Conservation (phyloP, 805 yeast genomes). For the Starmerella davenportii region DNA sequence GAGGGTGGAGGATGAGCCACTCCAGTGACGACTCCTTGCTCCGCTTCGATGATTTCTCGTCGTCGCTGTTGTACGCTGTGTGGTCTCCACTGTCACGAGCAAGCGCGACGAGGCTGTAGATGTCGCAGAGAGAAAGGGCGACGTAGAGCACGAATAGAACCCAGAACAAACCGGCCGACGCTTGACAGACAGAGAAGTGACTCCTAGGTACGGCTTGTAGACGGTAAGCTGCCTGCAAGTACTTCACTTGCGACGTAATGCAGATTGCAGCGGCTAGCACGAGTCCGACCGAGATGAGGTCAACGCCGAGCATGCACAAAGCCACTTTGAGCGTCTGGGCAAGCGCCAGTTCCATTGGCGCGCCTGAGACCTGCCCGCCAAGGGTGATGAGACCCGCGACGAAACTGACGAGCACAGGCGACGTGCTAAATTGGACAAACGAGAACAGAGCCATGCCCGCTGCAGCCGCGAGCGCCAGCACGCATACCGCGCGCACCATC, state of each 20-base stretch:
- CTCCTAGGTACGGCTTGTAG: not conserved
- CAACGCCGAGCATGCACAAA: not conserved
- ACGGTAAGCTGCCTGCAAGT: not conserved
- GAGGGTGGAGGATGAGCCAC: not conserved
- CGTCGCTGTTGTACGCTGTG: not conserved
- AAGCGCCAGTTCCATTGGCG: not conserved
- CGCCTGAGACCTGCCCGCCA: not conserved
- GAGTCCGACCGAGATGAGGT: not conserved
- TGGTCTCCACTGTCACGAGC: not conserved
- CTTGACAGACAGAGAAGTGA: not conserved
- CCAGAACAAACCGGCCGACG: not conserved
- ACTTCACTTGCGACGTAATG: not conserved
- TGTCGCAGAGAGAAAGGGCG: not conserved
- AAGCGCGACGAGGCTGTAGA: not conserved
- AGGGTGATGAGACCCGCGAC: not conserved
- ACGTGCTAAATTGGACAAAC: not conserved
- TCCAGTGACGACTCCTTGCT: not conserved
- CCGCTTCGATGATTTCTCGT: not conserved
- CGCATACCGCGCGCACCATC: not conserved
- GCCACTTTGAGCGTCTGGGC: not conserved
- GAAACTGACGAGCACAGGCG: not conserved
- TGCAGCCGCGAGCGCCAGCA: not conserved
- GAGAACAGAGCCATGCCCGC: not conserved
- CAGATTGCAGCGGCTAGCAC: constrained; percentile 1
- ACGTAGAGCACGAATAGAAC: not conserved